phyloP scores from a whole-genome alignment of 2,329 filamentous ascomycete species.

The Cucurbitaria berberidis region DNA sequence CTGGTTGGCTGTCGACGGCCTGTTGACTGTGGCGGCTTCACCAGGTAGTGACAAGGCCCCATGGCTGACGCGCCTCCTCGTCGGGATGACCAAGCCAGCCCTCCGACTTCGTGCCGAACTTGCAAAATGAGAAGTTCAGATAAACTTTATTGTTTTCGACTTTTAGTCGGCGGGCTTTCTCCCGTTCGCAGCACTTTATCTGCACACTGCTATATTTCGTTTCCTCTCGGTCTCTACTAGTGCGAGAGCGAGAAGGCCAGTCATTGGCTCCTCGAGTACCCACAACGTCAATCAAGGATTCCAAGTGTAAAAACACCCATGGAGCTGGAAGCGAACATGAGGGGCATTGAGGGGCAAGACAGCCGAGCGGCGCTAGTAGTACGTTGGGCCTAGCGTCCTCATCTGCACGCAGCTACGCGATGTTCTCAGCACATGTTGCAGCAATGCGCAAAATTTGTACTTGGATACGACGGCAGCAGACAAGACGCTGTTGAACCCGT shows the following conservation, averaged over 20 bases:
- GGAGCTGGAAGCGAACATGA: constrained; percentile 16
- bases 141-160: not conserved
- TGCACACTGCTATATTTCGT: not conserved
- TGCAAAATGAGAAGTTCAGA: not conserved
- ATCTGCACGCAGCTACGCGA: constrained; percentile 8
- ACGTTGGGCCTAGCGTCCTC: constrained; percentile 8
- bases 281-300: not conserved
- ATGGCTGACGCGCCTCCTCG: constrained; percentile 2
- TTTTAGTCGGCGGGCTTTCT: not conserved
- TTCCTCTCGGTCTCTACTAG: not conserved
- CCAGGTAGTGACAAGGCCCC: constrained; percentile 16
- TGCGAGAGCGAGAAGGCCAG: not conserved
- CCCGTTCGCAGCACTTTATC: not conserved
- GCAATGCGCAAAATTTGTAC: not conserved
- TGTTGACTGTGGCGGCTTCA: constrained; percentile 17
- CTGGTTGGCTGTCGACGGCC: not conserved
- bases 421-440: constrained; percentile 18
- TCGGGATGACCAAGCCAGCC: not conserved
- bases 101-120: not conserved
- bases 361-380: constrained; percentile 15
- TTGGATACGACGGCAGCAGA: not conserved
- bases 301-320: not conserved
- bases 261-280: not conserved
- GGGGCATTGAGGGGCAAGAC: constrained; percentile 15
- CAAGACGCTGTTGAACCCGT: not conserved